Evolutionary conservation across 2,329 filamentous ascomycete species (phyloP).

Genomic region (Talaromyces piceae): DNA sequence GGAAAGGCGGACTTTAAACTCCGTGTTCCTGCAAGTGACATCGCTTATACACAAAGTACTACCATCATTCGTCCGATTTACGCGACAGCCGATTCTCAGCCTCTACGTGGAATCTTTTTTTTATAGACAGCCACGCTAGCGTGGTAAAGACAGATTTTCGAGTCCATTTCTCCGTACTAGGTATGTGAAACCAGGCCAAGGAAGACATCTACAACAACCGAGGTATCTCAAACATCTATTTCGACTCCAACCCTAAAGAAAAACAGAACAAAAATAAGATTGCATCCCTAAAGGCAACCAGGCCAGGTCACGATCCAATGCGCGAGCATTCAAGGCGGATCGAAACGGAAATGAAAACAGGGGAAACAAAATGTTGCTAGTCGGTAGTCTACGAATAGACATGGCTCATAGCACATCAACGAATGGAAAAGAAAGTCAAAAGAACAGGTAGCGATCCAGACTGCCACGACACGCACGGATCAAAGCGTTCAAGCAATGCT

Average conservation of each 20-base stretch:
- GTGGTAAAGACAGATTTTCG: too few relatives aligned
- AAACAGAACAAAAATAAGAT: background rate
- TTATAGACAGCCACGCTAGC: too few relatives aligned
- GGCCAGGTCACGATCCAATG: conserved; percentile 1
- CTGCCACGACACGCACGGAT: conserved; percentile 2
- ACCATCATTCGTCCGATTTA: background rate
- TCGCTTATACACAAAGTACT: background rate
- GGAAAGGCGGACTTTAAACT: too few relatives aligned
- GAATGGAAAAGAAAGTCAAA: background rate
- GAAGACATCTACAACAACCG: conserved; percentile 1
- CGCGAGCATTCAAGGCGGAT: background rate
- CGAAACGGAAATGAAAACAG: background rate
- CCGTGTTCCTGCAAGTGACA: too few relatives aligned
- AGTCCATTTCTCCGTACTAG: too few relatives aligned
- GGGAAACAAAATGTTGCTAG: background rate
- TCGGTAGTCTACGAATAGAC: background rate
- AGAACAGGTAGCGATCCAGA: background rate
- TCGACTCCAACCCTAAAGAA: background rate
- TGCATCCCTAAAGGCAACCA: conserved; percentile 1
- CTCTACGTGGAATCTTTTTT: background rate
- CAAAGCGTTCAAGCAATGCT: background rate
- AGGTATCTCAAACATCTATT: background rate
- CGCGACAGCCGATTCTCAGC: background rate
- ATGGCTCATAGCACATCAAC: conserved; percentile 4
- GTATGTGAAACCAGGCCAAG: background rate